Evolutionary conservation across 176 grass and related monocot species (phyloP), one percentile per base, ranked within the genome.

Genomic region (Oryza punctata): DNA sequence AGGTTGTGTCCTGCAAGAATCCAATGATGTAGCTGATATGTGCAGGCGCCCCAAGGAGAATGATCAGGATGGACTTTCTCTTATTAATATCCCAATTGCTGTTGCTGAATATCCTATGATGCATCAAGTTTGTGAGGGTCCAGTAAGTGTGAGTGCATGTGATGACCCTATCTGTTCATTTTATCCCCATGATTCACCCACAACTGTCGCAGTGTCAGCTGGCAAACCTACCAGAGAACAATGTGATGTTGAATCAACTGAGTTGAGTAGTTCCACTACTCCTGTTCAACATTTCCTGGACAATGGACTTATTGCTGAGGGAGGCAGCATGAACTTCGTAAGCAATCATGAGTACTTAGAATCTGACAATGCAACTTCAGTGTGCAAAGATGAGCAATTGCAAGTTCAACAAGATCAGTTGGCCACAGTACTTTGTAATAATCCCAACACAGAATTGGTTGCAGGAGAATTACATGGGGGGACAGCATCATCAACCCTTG

Each of bases 31-130:
- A 25, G 59, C 25, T 18, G 44, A 76, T 70, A 76, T 71, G 50
- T 49, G 35, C 59, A 72, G 18, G 6, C 32, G 18, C 76, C 68
- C 69, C n/a, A 21, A 72, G 18, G 33, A 87, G 37, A 75, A 63
- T 32, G 85, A 85, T 76, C 67, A 47, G 38, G 67, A 15, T 27
- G 57, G 29, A 57, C 80, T 70, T 61, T 28, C 6, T 81, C 50
- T 94, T 78, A 29, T 77, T 84, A 59, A 84, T 60, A 82, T 94
- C 5, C 90, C 87, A 32, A 49, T 94, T 57, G 28, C 71, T 73
- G 37, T 90, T 86, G 90, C 85, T 84, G 93, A 92, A 86, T 81
- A 88, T 88, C 87, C 90, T 78, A 81, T 88, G 84, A 88, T 57
- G 77, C 79, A 92, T 83, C 93, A 88, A 81, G 78, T 88, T 65